These are phyloP conservation scores for Penicillium freii DNA, from an alignment of 2,329 filamentous ascomycete genomes.

Conservation along the genomic window DNA sequence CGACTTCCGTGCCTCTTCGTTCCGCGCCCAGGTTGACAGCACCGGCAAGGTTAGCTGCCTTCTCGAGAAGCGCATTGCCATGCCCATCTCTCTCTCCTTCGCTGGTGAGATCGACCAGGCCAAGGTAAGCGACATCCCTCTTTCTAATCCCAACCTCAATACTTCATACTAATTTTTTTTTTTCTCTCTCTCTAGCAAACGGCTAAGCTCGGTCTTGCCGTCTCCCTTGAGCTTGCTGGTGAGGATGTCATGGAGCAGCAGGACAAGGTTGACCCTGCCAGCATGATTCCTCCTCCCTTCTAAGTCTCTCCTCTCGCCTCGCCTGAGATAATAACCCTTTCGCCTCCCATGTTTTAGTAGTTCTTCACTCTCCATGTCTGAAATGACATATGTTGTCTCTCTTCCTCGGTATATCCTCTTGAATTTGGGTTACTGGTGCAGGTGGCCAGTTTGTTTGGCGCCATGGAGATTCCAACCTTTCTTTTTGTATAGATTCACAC, in stretches of 20 bases:
- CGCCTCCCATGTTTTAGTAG: constrained; percentile 45
- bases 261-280: constrained; percentile 52
- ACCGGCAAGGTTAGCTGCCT: constrained; percentile 89
- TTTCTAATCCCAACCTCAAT: not conserved
- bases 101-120: constrained; percentile 94
- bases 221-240: constrained; percentile 81
- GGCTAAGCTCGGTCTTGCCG: constrained; percentile 90
- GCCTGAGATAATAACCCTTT: constrained; percentile 32
- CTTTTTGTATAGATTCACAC: constrained; percentile 41
- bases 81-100: constrained; percentile 89
- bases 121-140: constrained; percentile 63
- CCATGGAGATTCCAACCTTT: constrained; percentile 35
- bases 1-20: constrained; percentile 92
- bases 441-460: constrained; percentile 39
- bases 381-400: constrained; percentile 33
- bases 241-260: constrained; percentile 88
- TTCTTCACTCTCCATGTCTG: constrained; percentile 40
- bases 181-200: constrained; percentile 63
- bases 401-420: constrained; percentile 32
- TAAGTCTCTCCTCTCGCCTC: constrained; percentile 33
- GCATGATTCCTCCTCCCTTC: constrained; percentile 51
- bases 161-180: constrained; percentile 1
- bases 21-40: constrained; percentile 94
- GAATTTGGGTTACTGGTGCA: constrained; percentile 36
- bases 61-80: constrained; percentile 92